These are phyloP conservation scores for Zygosaccharomyces lentus DNA, from an alignment of 805 yeast species.

Conservation along the genomic window DNA sequence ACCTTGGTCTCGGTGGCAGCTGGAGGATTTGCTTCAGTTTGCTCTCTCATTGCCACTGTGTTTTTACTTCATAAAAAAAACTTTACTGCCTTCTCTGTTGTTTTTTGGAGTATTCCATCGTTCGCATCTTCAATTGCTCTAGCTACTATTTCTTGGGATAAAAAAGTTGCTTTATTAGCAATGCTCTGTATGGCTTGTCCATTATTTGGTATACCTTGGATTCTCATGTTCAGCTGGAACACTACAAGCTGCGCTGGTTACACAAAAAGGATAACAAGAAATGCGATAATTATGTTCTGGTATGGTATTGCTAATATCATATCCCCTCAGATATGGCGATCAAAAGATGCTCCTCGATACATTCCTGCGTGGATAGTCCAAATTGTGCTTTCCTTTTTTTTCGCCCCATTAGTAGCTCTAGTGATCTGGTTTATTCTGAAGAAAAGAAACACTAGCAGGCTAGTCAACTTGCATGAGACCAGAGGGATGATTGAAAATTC, in stretches of 20 bases:
- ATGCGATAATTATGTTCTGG: conserved; percentile 42
- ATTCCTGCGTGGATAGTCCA: conserved; percentile 51
- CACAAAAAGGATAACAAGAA: conserved; percentile 48
- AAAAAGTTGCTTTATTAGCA: conserved; percentile 45
- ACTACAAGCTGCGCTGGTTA: conserved; percentile 41
- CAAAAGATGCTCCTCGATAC: conserved; percentile 43
- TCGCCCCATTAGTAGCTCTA: conserved; percentile 44
- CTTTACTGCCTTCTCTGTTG: conserved; percentile 38
- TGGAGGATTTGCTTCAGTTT: conserved; percentile 46
- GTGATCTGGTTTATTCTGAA: conserved; percentile 44
- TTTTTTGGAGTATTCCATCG: conserved; percentile 39
- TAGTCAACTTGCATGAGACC: conserved; percentile 19
- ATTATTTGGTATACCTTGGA: conserved; percentile 42
- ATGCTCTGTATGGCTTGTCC: conserved; percentile 46
- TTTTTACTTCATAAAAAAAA: conserved; percentile 34
- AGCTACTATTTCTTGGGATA: conserved; percentile 43
- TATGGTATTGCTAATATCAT: conserved; percentile 49
- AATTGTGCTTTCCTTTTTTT: conserved; percentile 45
- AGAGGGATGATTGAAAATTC: conserved; percentile 32
- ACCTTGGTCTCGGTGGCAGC: conserved; percentile 52
- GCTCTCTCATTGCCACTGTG: conserved; percentile 39
- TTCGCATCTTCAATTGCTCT: conserved; percentile 45
- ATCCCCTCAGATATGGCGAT: conserved; percentile 55
- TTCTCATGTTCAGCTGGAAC: conserved; percentile 38
- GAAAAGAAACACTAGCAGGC: conserved; percentile 42